These are phyloP conservation scores for Tricholoma furcatifolium DNA, from an alignment of 768 basidiomycete species.

Conservation along the genomic window DNA sequence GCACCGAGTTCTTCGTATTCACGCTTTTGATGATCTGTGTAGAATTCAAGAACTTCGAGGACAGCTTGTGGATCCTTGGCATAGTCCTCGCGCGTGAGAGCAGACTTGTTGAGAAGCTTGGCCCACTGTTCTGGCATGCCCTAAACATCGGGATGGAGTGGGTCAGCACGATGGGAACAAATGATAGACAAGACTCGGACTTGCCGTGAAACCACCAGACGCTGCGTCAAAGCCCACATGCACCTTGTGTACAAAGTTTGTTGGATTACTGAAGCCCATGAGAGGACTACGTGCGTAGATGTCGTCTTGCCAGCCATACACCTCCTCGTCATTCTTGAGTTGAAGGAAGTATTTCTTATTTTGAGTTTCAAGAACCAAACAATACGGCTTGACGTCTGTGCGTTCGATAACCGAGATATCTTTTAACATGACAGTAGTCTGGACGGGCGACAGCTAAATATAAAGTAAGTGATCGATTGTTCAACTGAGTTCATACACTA, in stretches of 20 bases:
- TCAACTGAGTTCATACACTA: slow-evolving; percentile 5
- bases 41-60: slow-evolving; percentile 96
- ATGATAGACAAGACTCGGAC: slow-evolving; percentile 26
- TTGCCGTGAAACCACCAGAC: slow-evolving; percentile 89
- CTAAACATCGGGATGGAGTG: slow-evolving; percentile 35
- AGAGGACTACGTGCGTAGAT: slow-evolving; percentile 90
- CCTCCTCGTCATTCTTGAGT: slow-evolving; percentile 90
- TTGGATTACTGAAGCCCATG: slow-evolving; percentile 92
- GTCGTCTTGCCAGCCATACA: slow-evolving; percentile 99
- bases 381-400: slow-evolving; percentile 93
- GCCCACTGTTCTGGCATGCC: slow-evolving; percentile 98
- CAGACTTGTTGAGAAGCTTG: slow-evolving; percentile 93
- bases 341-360: slow-evolving; percentile 80
- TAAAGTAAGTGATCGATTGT: neutral
- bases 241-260: slow-evolving; percentile 98
- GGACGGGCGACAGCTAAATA: slow-evolving; percentile 49
- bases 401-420: slow-evolving; percentile 89
- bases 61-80: slow-evolving; percentile 97
- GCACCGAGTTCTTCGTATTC: slow-evolving; percentile 64
- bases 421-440: slow-evolving; percentile 61
- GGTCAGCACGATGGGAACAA: neutral
- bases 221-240: slow-evolving; percentile 97
- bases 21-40: slow-evolving; percentile 97
- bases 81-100: slow-evolving; percentile 97
- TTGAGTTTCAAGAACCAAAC: slow-evolving; percentile 81